These are phyloP conservation scores for Globisporangium takayamanum DNA, from an alignment of 352 stramenopile species.

Conservation along the genomic window DNA sequence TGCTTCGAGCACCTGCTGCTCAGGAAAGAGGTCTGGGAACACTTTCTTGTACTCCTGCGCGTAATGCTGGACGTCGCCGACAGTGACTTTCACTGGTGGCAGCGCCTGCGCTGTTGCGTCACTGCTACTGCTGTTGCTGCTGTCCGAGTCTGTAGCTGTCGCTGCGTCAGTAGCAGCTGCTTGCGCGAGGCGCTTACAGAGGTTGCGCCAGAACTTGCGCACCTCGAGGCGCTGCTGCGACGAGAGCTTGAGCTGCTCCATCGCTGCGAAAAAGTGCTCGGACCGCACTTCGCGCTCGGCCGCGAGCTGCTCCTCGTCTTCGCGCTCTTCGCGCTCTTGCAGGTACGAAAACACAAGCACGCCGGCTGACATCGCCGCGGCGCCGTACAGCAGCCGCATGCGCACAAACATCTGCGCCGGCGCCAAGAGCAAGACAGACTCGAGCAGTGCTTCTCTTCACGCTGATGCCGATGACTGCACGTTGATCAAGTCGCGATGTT, in stretches of 20 bases:
- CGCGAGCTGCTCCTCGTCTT: conserved; percentile 47
- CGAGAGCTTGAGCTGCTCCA: conserved; percentile 54
- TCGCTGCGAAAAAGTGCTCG: conserved; percentile 57
- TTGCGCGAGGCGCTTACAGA: conserved; percentile 32
- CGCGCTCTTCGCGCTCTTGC: conserved; percentile 70
- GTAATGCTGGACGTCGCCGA: conserved; percentile 68
- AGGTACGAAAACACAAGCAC: conserved; percentile 76
- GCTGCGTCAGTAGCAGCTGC: conserved; percentile 1
- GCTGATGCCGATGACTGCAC: too few species aligned
- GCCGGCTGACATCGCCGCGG: conserved; percentile 70
- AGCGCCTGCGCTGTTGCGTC: not conserved
- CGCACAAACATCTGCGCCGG: conserved; percentile 28
- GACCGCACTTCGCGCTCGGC: conserved; percentile 46
- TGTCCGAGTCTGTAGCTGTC: conserved; percentile 1
- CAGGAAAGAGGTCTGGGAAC: conserved; percentile 73
- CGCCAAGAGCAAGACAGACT: too few species aligned
- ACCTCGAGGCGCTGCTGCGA: conserved; percentile 60
- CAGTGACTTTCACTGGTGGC: conserved; percentile 21
- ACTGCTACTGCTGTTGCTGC: not conserved
- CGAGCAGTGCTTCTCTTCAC: too few species aligned
- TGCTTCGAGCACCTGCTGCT: conserved; percentile 55
- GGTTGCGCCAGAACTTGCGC: conserved; percentile 70
- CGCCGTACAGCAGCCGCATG: conserved; percentile 60
- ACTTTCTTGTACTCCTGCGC: conserved; percentile 78
- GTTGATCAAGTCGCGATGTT: not conserved